phyloP scores from a whole-genome alignment of 1,284 basidiomycete genomes.

The Ustilago curta region DNA sequence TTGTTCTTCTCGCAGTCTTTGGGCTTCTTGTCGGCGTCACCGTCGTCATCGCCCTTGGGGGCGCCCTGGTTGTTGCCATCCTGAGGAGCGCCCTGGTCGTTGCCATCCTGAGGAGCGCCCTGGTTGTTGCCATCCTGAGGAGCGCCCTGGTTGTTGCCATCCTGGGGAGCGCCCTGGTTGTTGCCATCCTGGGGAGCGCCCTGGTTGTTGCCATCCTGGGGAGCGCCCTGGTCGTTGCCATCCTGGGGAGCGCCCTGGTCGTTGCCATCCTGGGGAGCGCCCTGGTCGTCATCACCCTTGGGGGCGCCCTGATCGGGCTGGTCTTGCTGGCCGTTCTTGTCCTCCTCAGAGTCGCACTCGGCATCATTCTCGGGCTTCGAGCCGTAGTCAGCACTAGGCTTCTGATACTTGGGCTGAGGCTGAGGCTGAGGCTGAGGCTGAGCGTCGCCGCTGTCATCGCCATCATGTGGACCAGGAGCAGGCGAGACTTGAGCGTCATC shows the following conservation, averaged over 20 bases:
- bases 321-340: not conserved
- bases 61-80: no score
- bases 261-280: not conserved
- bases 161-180: not conserved
- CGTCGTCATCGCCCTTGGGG: not conserved
- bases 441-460: no score
- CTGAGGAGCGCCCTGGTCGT: no score
- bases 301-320: no score
- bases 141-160: not conserved
- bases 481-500: not conserved
- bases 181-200: not conserved
- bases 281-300: no score
- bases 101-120: not conserved
- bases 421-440: not conserved
- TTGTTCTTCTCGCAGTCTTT: constrained; percentile 19
- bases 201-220: not conserved
- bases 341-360: not conserved
- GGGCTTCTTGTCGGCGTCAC: not conserved
- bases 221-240: not conserved
- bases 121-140: constrained; percentile 2
- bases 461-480: no score
- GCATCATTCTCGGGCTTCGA: not conserved
- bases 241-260: no score
- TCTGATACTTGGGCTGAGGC: not conserved
- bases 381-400: not conserved